Conservation (phyloP, 2,329 filamentous ascomycete species). For the Mariannaea sp. region DNA sequence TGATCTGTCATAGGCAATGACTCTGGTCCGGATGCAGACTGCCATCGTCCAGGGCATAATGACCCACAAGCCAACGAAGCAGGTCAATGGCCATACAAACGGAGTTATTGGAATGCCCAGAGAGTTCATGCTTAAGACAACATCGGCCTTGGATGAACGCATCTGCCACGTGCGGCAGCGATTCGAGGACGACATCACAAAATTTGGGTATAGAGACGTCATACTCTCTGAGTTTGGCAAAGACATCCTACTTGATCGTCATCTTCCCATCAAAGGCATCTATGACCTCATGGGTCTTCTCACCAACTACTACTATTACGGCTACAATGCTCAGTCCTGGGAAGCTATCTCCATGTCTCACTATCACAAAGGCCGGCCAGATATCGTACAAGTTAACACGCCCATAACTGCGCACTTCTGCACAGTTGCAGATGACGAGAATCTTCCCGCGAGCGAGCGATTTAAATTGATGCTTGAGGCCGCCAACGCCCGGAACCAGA, state of each 20-base stretch:
- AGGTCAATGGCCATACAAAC: slow-evolving; percentile 16
- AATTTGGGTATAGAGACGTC: slow-evolving; percentile 21
- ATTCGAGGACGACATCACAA: slow-evolving; percentile 11
- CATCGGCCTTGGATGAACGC: slow-evolving; percentile 14
- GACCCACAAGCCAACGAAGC: slow-evolving; percentile 6
- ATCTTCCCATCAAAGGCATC: slow-evolving; percentile 23
- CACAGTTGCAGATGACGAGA: slow-evolving; percentile 18
- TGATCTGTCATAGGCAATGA: slow-evolving; percentile 17
- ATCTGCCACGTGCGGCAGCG: slow-evolving; percentile 15
- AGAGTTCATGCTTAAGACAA: slow-evolving; percentile 19
- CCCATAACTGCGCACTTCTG: slow-evolving; percentile 13
- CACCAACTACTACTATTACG: slow-evolving; percentile 22
- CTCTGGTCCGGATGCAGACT: slow-evolving; percentile 20
- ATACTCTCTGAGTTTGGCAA: slow-evolving; percentile 20
- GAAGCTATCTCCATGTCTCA: slow-evolving; percentile 24
- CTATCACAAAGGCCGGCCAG: slow-evolving; percentile 24
- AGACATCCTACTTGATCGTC: slow-evolving; percentile 13
- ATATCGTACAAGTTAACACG: slow-evolving; percentile 23
- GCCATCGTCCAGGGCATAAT: slow-evolving; percentile 14
- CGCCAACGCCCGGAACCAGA: slow-evolving; percentile 18
- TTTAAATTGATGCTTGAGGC: slow-evolving; percentile 19
- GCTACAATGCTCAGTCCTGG: slow-evolving; percentile 21
- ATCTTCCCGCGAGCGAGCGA: neutral
- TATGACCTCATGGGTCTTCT: slow-evolving; percentile 21
- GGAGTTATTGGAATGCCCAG: slow-evolving; percentile 1